Base-by-base conservation (phyloP, 169 alveolate genomes). In the Plasmodium ovale region DNA sequence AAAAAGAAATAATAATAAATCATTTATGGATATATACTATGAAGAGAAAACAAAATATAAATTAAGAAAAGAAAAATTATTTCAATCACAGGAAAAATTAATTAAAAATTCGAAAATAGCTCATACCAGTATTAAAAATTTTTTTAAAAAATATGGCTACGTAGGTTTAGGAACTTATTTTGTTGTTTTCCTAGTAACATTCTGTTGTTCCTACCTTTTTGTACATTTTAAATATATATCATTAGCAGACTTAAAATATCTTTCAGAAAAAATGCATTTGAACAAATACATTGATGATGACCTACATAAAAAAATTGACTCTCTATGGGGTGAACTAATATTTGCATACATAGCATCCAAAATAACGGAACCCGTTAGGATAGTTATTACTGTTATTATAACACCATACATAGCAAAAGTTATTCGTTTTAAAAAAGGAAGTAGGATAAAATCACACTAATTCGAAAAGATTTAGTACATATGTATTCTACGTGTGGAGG, bases 21-120 rank as follows among this genome's bases (percentile, higher is more conserved):
- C 82, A 7, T 3, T 79, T 12, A 65, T 79, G 25, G 89, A 79
- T 35, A 67, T 79, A 35, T 79, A 79, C 44, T 64, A 79, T 33
- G 89, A 79, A 42, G 89, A 79, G 51, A 79, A 79, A 79, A 35
- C 7, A 49, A 79, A 79, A 79, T 79, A 79, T 62, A 79, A 79
- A 65, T 10, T 79, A 79, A 51, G 89, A 51, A 79, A 79, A 69
- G 37, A 79, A 42, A 79, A 79, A 69, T 25, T 79, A 58, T 53
- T 47, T 3, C 54, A 79, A 79, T 31, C 49, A 65, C 89, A 79
- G 19, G 47, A 49, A 21, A 65, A 65, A 37, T 33, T 79, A 35
- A 33, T 51, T 3, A 79, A 37, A 0, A 79, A 79, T 23, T 79
- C 89, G 1, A 64, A 56, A 65, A 16, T 79, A 6, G 89, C 89